These are phyloP conservation scores for Gossypium longicalyx DNA, from an alignment of 345 rosid genomes.

Conservation along the genomic window DNA sequence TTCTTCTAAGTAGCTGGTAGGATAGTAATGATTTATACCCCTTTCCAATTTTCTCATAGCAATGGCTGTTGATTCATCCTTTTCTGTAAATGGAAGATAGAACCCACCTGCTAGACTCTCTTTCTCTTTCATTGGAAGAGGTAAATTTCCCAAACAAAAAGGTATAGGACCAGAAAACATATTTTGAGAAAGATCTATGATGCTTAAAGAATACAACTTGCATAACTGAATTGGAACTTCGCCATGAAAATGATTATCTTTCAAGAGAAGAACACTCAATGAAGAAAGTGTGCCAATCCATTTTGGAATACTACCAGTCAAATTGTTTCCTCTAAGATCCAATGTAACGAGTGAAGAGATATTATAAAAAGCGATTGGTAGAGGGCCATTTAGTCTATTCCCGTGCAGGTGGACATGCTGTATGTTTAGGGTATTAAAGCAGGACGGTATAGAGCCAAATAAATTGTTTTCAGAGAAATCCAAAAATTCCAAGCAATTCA, in stretches of 20 bases:
- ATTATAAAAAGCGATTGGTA: not conserved
- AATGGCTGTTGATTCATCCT: not conserved
- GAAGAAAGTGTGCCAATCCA: not conserved
- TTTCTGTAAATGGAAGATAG: too few relatives aligned
- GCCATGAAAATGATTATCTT: slow-evolving; percentile 19
- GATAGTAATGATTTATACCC: rapidly evolving
- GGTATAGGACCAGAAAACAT: slow-evolving; percentile 12
- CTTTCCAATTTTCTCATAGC: rapidly evolving
- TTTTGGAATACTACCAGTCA: not conserved
- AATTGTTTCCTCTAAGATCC: slow-evolving; percentile 12
- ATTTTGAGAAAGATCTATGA: slow-evolving; percentile 17
- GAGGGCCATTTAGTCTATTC: not conserved
- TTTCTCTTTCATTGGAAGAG: not conserved
- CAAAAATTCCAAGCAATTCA: too few relatives aligned
- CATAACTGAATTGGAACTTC: slow-evolving; percentile 18
- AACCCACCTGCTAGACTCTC: not conserved
- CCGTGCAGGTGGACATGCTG: not conserved
- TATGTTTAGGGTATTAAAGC: too few relatives aligned
- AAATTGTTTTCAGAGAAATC: too few relatives aligned
- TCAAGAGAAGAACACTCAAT: slow-evolving; percentile 19
- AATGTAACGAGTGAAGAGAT: slow-evolving; percentile 8
- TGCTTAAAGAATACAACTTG: not conserved
- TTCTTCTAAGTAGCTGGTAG: not conserved
- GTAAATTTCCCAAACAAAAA: slow-evolving; percentile 9
- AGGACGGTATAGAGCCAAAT: too few relatives aligned